Evolutionary conservation across 2,329 filamentous ascomycete species (phyloP), one percentile per base, ranked within the genome.

Genomic region (Fusarium duplospermum): DNA sequence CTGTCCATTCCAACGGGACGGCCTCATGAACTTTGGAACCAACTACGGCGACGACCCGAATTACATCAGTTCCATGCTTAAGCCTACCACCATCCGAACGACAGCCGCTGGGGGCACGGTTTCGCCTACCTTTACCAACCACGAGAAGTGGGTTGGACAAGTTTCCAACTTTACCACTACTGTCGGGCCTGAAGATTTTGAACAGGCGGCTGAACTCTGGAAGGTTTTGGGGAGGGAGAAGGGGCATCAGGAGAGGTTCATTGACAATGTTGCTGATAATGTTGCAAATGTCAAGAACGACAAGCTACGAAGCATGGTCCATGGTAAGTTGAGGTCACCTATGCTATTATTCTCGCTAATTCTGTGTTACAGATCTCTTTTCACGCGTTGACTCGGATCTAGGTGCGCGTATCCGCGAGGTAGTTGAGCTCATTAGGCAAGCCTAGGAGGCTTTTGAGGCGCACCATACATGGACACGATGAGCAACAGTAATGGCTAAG

Each of bases 41-140:
- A 66, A 66, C 40, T 66, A 66, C 35, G 63, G 63, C 2, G 56
- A 29, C 4, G 63, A 66, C 29, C 63, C 56, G 2, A 62, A 66
- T 22, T 66, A 66, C 24, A 24, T 66, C 2, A n/a, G 63, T 13
- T 64, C 62, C 27, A 64, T 58, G 62, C 27, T 64, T 20, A 64
- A 47, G 11, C 62, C 62, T 5, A 52, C 42, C 22, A 14, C 14
- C 7, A 38, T 66, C 27, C 54, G 22, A 22, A 59, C 54, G 24
- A 60, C 33, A 29, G 14, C 40, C 1, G 4, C 14, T 8, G 56
- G 42, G 16, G 31, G 24, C 1, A 50, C 33, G 18, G 42, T 66
- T 13, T 18, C 56, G 13, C 27, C 56, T 5, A 42, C 56, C 9
- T 18, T 61, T 8, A 60, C 54, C 6, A 27, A 66, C 6, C 63